phyloP scores from a whole-genome alignment of 306 rosid species.

The Chamaecrista fasciculata region DNA sequence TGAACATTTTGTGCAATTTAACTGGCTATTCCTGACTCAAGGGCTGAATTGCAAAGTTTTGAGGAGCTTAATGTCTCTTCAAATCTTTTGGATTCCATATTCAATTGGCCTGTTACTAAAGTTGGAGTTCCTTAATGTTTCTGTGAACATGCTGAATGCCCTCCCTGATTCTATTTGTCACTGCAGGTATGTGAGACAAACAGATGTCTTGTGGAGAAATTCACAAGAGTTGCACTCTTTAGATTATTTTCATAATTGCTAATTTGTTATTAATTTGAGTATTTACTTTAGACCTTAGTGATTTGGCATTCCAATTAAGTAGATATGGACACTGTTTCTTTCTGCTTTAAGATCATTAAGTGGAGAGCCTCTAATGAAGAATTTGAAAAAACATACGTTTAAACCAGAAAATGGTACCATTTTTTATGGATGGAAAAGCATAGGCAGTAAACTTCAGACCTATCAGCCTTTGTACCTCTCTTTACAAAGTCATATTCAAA shows the following conservation, averaged over 20 bases:
- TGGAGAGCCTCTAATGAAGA: not conserved
- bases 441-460: not conserved
- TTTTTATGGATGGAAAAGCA: not conserved
- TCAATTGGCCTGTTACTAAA: conserved; percentile 78
- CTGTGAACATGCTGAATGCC: conserved; percentile 65
- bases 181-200: conserved; percentile 62
- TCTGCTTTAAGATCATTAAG: not conserved
- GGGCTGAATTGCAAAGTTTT: conserved; percentile 63
- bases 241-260: not conserved
- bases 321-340: not conserved
- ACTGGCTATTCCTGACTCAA: conserved; percentile 80
- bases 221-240: not conserved
- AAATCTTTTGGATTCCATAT: conserved; percentile 75
- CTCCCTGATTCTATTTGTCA: conserved; percentile 83
- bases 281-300: not conserved
- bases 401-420: not conserved
- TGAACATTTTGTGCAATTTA: conserved; percentile 7
- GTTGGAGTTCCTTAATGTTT: conserved; percentile 65
- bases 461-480: too few species aligned
- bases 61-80: conserved; percentile 83
- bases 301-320: not conserved
- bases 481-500: too few species aligned
- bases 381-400: not conserved
- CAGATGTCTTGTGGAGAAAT: not conserved
- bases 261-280: not conserved